Evolutionary conservation across 768 basidiomycete species (phyloP), one percentile per base, ranked within the genome.

Genomic region (Boletus coccyginus): DNA sequence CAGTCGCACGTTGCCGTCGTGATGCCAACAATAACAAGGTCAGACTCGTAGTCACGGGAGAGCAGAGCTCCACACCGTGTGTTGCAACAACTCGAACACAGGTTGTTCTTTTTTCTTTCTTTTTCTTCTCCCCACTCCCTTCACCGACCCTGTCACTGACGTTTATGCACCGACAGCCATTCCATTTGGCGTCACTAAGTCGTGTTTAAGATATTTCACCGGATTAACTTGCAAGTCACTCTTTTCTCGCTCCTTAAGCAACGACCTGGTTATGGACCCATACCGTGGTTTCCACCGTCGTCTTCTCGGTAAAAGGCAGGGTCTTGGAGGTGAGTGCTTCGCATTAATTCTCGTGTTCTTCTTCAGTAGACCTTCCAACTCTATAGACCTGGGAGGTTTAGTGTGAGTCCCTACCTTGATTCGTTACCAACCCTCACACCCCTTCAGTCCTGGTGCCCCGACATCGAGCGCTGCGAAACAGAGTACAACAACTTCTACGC

Each of bases 281-380:
- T 47, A 44, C 36, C 58, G 38, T 50, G 54, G 46, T 44, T 36
- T 63, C 17, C 62, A 65, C 54, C 55, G 31, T 56, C 63, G 57
- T 47, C 48, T 61, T 59, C 45, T 61, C 32, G 55, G 39, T 38
- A 64, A 58, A 58, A 67, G 68, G 60, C 72, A 68, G 62, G 66
- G 59, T 56, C 61, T 72, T 42, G 65, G 60, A 55, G 38, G 74
- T 75, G 56, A 65, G 74, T 58, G 13, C 3, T 7, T 59, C 17
- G 16, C n/a, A 9, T 33, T 27, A 6, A 27, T 45, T 13, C 35
- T 0, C 40, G 24, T 41, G 10, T 13, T 29, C 14, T 5, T 46
- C 16, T 47, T 57, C 53, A 58, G 13, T 36, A 9, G 39, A 44
- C 56, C 29, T 14, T 52, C 19, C 35, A 45, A 44, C 27, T 14